Evolutionary conservation across 495 filamentous ascomycete species (phyloP).

Genomic region (Penicillium maclennaniae): DNA sequence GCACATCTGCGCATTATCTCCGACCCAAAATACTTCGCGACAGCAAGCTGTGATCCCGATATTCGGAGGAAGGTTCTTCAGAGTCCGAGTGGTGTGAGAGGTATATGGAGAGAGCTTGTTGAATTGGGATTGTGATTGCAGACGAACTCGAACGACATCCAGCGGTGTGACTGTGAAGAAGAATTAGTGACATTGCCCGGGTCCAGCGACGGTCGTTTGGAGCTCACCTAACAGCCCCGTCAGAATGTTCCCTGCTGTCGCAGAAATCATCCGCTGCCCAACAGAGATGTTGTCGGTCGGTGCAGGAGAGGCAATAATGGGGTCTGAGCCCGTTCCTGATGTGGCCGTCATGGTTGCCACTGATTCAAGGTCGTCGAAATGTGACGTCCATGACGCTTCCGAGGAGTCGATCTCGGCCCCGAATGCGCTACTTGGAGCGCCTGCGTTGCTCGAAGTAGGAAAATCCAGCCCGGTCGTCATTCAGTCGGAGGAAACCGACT

Average conservation of each 20-base stretch:
- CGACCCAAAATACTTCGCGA: constrained; percentile 94
- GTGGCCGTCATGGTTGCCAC: constrained; percentile 39
- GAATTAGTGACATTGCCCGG: constrained; percentile 5
- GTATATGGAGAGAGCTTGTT: constrained; percentile 36
- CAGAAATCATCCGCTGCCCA: constrained; percentile 88
- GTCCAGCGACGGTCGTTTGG: neutral
- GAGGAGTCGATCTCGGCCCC: constrained; percentile 16
- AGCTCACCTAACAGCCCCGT: constrained; percentile 81
- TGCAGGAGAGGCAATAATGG: constrained; percentile 15
- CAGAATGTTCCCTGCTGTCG: constrained; percentile 82
- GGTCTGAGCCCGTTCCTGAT: constrained; percentile 26
- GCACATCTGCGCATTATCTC: constrained; percentile 79
- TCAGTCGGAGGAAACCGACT: constrained; percentile 9
- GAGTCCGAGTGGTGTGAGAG: constrained; percentile 50
- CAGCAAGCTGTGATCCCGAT: constrained; percentile 95
- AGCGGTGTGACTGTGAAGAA: constrained; percentile 75
- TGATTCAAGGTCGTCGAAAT: constrained; percentile 29
- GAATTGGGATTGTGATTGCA: constrained; percentile 74
- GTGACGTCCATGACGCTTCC: constrained; percentile 35
- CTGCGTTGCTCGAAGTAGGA: constrained; percentile 9
- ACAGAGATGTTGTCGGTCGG: constrained; percentile 60
- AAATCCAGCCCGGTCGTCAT: constrained; percentile 19
- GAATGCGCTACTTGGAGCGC: constrained; percentile 7
- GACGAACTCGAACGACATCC: constrained; percentile 91
- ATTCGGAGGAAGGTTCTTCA: constrained; percentile 65